Base-by-base conservation (phyloP, 768 basidiomycete species). In the Lentinula guzmanii region DNA sequence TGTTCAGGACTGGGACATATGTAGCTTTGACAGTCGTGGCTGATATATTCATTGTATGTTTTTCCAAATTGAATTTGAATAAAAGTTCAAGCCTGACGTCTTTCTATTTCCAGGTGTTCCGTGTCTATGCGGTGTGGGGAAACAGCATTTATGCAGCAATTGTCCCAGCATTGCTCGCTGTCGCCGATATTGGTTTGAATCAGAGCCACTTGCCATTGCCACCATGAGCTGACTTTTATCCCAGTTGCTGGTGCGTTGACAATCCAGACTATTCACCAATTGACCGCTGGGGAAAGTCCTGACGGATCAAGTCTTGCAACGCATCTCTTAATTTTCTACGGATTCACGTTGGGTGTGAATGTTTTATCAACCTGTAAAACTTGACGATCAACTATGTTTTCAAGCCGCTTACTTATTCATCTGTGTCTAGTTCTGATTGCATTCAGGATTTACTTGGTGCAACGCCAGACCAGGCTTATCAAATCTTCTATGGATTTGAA, bases 1-100 rank as follows among this genome's bases (percentile, higher is more conserved):
- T 65, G 64, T 63, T 65, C 42, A 48, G 64, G 18, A 65, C 64
- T 11, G 62, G 62, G 18, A 63, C 64, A 5, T 65, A 65, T 59
- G 60, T 65, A 8, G 64, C 62, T 16, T 52, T 65, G 39, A 65
- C 64, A 18, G 57, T 65, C 31, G 62, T 65, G 6, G 64, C 64
- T 5, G 64, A 65, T 48, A 61, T 65, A n/a, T 65, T 65, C 24
- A 58, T 65, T n/a, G 64, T 61, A 24, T 24, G 64, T 53, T n/a
- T n/a, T 15, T 52, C 18, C 16, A n/a, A n/a, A 16, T 21, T 13
- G 21, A 1, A 21, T 41, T n/a, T 2, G 7, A 6, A 9, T 21
- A 18, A 53, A 5, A 33, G 8, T 24, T n/a, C 7, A 8, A 28
- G 28, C 2, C 24, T 18, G 4, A 52, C 52, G 2, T 18, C 34